Percentiles rank a stretch among this genome's conserved stretches.
Conservation (phyloP, 1,284 basidiomycete genomes). For the Ceratobasidium sp. region DNA sequence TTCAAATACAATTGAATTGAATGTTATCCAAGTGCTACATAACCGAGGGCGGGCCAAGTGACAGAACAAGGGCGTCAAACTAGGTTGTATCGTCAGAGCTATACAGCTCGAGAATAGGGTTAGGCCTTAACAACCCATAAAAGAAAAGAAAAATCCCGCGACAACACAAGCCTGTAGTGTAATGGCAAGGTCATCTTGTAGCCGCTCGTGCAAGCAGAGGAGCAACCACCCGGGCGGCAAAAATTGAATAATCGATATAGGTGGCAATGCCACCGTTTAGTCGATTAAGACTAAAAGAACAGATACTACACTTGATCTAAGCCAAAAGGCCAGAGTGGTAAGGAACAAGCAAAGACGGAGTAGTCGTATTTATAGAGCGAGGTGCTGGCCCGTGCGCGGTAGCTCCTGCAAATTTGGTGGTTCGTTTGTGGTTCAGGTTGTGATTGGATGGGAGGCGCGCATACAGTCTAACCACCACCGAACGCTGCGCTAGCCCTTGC, state of each 20-base stretch:
- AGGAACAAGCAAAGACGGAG: slow-evolving; percentile 55
- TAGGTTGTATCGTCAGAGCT: too few relatives aligned
- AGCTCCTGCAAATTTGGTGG: neutral
- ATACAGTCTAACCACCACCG: too few relatives aligned
- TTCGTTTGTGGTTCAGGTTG: slow-evolving; percentile 35
- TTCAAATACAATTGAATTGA: neutral
- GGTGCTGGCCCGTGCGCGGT: slow-evolving; percentile 31
- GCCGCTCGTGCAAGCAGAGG: slow-evolving; percentile 48
- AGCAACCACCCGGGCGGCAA: slow-evolving; percentile 44
- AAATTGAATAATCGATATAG: slow-evolving; percentile 46
- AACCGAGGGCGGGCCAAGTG: too few relatives aligned
- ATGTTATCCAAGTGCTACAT: neutral
- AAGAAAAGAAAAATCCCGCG: slow-evolving; percentile 46
- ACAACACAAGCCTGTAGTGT: slow-evolving; percentile 51
- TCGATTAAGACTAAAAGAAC: slow-evolving; percentile 71
- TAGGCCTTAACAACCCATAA: slow-evolving; percentile 17
- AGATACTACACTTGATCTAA: slow-evolving; percentile 98
- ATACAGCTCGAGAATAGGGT: slow-evolving; percentile 28
- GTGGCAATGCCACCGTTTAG: slow-evolving; percentile 47
- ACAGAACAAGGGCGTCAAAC: too few relatives aligned
- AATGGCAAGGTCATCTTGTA: slow-evolving; percentile 51
- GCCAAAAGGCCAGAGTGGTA: slow-evolving; percentile 95
- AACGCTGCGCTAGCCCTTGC: too few relatives aligned
- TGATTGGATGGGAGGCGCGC: neutral
- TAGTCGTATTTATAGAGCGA: slow-evolving; percentile 39